These are phyloP conservation scores for Raphanus sativus DNA, from an alignment of 345 rosid genomes.

Conservation along the genomic window DNA sequence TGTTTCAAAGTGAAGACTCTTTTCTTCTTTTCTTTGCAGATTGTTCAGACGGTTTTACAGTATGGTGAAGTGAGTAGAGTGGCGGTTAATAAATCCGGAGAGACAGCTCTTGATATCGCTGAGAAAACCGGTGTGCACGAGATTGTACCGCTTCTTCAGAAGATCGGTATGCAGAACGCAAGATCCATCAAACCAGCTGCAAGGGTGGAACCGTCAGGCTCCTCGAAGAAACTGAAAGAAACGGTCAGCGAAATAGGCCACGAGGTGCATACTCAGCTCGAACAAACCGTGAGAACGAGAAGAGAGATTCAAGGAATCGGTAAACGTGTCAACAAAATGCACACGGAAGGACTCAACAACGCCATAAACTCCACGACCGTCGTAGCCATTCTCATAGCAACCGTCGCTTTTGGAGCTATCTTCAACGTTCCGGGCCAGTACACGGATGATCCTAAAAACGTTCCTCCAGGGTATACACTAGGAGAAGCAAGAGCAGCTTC, in stretches of 20 bases:
- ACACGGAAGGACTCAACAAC: slow-evolving; percentile 84
- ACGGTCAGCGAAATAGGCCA: slow-evolving; percentile 88
- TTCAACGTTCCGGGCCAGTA: slow-evolving; percentile 85
- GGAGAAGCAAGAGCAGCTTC: slow-evolving; percentile 75
- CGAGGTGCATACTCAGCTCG: slow-evolving; percentile 77
- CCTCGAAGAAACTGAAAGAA: slow-evolving; percentile 63
- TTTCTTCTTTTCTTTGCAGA: slow-evolving; percentile 49
- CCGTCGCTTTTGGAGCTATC: slow-evolving; percentile 92
- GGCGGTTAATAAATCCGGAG: slow-evolving; percentile 61
- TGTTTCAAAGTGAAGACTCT: neutral
- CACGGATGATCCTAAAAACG: slow-evolving; percentile 40
- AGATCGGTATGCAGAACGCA: slow-evolving; percentile 54
- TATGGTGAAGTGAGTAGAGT: slow-evolving; percentile 50
- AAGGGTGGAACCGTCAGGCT: slow-evolving; percentile 33
- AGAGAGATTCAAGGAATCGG: slow-evolving; percentile 77
- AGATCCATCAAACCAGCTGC: slow-evolving; percentile 53
- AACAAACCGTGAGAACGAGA: slow-evolving; percentile 66
- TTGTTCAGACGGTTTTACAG: slow-evolving; percentile 48
- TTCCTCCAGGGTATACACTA: slow-evolving; percentile 41
- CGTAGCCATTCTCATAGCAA: slow-evolving; percentile 91
- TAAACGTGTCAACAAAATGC: slow-evolving; percentile 75
- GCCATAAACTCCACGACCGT: slow-evolving; percentile 88
- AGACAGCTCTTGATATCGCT: slow-evolving; percentile 75
- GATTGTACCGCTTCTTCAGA: slow-evolving; percentile 51
- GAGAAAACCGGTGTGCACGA: slow-evolving; percentile 54